Evolutionary conservation across 1,284 basidiomycete species (phyloP), one percentile per base, ranked within the genome.

Genomic region (Pseudozyma thailandica): DNA sequence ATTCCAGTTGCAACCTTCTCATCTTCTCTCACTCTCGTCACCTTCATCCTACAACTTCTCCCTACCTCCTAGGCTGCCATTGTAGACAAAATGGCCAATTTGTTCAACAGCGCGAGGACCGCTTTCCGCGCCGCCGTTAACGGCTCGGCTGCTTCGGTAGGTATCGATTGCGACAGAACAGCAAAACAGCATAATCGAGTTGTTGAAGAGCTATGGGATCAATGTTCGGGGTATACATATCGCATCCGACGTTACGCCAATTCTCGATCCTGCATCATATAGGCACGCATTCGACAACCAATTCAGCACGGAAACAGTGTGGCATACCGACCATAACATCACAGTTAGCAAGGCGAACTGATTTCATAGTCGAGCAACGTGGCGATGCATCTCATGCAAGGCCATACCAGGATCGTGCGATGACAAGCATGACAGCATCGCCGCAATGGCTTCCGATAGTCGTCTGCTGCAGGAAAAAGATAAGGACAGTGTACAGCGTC

Each of bases 141-240:
- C 50, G 69, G 69, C 59, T 59, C 69, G 51, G 58, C 69, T 35
- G 69, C 62, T 47, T 72, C 69, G 62, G 69, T 72, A 72, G 62
- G 69, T 72, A 58, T 62, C 30, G 20, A 18, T 23, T 43, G 25
- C 15, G n/a, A n/a, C n/a, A n/a, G n/a, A n/a, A n/a, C n/a, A n/a
- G n/a, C 33, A 35, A 35, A 12, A 41, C 35, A 38, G 18, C 10
- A 20, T 20, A 12, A 9, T 21, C 38, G 18, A 41, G 18, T n/a
- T 16, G 15, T 18, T 21, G 18, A 18, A 38, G 38, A 41, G 38
- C 12, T 8, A 41, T 21, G 38, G 6, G 33, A 35, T 35, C 20
- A 41, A 43, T n/a, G 43, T 43, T 47, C 26, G 20, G 38, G 20
- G 25, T 23, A n/a, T n/a, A n/a, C n/a, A n/a, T 35, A 12, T 15